These are phyloP conservation scores for Geosmithia morbida DNA, from an alignment of 2,329 filamentous ascomycete species.

Conservation along the genomic window DNA sequence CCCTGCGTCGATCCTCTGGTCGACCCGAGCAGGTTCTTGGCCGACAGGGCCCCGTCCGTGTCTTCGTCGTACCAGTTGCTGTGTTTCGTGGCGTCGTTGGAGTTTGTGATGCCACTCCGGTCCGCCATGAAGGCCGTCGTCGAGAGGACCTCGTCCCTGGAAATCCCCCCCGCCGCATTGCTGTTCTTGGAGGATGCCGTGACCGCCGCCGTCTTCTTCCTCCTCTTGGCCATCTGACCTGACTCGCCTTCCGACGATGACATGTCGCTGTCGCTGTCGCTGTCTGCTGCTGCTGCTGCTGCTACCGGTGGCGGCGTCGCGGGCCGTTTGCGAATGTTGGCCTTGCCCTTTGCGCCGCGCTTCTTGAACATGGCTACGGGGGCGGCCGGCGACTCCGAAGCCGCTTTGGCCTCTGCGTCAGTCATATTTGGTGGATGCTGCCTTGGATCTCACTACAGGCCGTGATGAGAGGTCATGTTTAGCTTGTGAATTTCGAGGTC, in stretches of 20 bases:
- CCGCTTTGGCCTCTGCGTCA: background rate
- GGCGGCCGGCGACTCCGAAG: background rate
- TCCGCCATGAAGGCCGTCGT: conserved; percentile 46
- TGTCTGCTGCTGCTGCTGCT: conserved; percentile 42
- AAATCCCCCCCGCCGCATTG: conserved; percentile 13
- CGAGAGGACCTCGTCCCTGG: conserved; percentile 19
- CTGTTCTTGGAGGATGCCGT: conserved; percentile 42
- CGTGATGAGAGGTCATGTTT: too few species aligned
- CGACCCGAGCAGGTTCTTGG: conserved; percentile 43
- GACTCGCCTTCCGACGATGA: conserved; percentile 65
- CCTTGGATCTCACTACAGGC: too few species aligned
- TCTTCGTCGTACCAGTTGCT: conserved; percentile 81
- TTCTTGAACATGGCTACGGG: conserved; percentile 3
- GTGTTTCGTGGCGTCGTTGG: conserved; percentile 80
- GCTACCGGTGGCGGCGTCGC: conserved; percentile 60
- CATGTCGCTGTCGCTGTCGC: conserved; percentile 46
- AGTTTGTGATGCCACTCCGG: conserved; percentile 46
- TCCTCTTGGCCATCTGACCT: conserved; percentile 65
- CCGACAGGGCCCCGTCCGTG: conserved; percentile 27
- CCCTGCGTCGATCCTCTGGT: conserved; percentile 24
- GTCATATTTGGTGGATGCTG: background rate
- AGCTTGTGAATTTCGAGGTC: background rate
- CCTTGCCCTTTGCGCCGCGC: conserved; percentile 26
- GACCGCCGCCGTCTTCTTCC: conserved; percentile 52
- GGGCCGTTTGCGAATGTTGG: conserved; percentile 67